Evolutionary conservation across 2,329 filamentous ascomycete genomes (phyloP).

Genomic region (Pseudogymnoascus sp.): DNA sequence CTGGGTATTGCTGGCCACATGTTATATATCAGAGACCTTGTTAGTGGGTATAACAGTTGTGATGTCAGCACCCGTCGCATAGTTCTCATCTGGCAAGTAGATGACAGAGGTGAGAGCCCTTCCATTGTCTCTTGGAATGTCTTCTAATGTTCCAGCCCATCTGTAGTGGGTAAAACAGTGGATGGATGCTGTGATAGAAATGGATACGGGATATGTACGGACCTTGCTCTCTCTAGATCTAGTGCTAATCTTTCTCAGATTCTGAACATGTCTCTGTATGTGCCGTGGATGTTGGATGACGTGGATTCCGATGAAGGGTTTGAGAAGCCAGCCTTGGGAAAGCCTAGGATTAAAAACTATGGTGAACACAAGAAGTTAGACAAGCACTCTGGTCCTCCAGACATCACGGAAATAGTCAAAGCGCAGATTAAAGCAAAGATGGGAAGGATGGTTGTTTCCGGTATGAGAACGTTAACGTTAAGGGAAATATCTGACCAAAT

Average conservation of each 20-base stretch:
- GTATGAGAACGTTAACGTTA: background rate
- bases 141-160: background rate
- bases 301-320: background rate
- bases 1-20: constrained; percentile 17
- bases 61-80: constrained; percentile 13
- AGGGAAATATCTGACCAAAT: background rate
- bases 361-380: background rate
- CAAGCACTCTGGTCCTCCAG: background rate
- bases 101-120: background rate
- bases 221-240: background rate
- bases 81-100: constrained; percentile 14
- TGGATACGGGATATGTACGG: background rate
- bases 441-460: background rate
- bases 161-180: background rate
- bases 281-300: background rate
- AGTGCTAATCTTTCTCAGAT: background rate
- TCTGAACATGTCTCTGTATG: background rate
- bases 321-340: background rate
- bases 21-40: constrained; percentile 16
- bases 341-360: background rate
- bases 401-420: background rate
- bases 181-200: background rate
- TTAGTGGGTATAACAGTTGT: constrained; percentile 17
- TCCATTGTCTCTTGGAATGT: background rate
- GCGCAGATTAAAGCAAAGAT: background rate